Evolutionary conservation across 208 protist genomes (phyloP).

Genomic region (Leishmania martiniquensis): DNA sequence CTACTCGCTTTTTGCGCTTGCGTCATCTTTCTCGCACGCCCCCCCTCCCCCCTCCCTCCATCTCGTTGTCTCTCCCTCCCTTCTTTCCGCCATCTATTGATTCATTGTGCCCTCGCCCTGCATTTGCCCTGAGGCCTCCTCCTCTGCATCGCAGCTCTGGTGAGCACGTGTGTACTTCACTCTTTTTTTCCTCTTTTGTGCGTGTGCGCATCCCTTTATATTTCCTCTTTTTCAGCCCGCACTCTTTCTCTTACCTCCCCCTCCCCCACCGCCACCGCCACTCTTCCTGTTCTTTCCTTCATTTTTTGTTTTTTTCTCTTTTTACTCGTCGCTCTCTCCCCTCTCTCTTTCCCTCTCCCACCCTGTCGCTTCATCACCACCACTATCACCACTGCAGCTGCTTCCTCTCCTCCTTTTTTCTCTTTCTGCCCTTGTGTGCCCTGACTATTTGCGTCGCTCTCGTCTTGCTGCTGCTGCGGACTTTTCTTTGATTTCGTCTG

Average conservation of each 20-base stretch:
- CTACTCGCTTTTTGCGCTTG: too few relatives aligned
- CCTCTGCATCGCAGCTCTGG: background rate
- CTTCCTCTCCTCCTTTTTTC: background rate
- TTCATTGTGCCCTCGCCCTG: background rate
- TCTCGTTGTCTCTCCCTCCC: too few relatives aligned
- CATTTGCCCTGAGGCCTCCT: background rate
- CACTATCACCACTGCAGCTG: background rate
- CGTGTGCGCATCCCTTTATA: background rate
- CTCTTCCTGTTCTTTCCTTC: background rate
- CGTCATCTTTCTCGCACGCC: too few relatives aligned
- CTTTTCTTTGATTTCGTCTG: background rate
- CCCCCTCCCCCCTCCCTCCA: too few relatives aligned
- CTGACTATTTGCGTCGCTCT: slow-evolving; percentile 4
- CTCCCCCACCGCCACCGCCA: background rate
- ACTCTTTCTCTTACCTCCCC: background rate
- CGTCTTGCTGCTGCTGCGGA: background rate
- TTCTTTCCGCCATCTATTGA: background rate
- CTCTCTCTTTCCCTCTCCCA: background rate
- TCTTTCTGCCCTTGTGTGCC: background rate
- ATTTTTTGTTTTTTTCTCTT: background rate
- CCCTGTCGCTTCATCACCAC: background rate
- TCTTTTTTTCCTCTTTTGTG: background rate
- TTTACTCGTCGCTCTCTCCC: background rate
- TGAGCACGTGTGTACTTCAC: background rate
- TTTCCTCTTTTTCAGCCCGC: background rate